Evolutionary conservation across 1,139 yeast genomes (phyloP), one percentile per base, ranked within the genome.

Genomic region (Saccharomycopsis phalli): DNA sequence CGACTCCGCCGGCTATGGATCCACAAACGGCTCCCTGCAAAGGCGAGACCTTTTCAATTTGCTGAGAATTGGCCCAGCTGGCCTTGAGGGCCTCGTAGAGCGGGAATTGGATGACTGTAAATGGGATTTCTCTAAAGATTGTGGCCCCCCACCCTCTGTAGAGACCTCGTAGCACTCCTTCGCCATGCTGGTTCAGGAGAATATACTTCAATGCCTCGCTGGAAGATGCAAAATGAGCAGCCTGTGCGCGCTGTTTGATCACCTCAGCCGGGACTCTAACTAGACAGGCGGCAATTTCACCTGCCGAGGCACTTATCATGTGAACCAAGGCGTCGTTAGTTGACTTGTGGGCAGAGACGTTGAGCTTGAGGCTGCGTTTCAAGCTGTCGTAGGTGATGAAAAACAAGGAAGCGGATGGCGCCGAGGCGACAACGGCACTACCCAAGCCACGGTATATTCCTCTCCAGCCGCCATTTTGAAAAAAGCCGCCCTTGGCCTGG

Each of bases 201-300:
- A 86, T 71, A 37, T 69, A 59, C 52, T 70, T 71, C 48, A 88
- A 71, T 3, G 93, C 76, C 54, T 74, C 76, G 46, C 76, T 67
- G 0, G 94, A 77, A 0, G 81, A 66, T 35, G 62, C 62, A 20
- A 70, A 66, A 41, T 71, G 71, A 28, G 74, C 69, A 0, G 96
- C 81, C 58, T 91, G 99, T 0, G 97, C 83, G 45, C 97, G 68
- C 60, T 91, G 98, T 59, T 93, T 91, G 54, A 91, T 76, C 27
- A 91, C 95, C 55, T 91, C 99, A 0, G 95, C 94, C 0, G 99
- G 99, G 0, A 93, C 98, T 45, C 99, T 68, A 1, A 91, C 93
- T 42, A 81, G 61, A 56, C 99, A 91, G 0, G 98, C 98, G 1
- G 93, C 81, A 7, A 88, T 66, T 57, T 91, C 99, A 38, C 98